Base-by-base conservation (phyloP, 176 grass and related monocot genomes). In the Chloris gayana region DNA sequence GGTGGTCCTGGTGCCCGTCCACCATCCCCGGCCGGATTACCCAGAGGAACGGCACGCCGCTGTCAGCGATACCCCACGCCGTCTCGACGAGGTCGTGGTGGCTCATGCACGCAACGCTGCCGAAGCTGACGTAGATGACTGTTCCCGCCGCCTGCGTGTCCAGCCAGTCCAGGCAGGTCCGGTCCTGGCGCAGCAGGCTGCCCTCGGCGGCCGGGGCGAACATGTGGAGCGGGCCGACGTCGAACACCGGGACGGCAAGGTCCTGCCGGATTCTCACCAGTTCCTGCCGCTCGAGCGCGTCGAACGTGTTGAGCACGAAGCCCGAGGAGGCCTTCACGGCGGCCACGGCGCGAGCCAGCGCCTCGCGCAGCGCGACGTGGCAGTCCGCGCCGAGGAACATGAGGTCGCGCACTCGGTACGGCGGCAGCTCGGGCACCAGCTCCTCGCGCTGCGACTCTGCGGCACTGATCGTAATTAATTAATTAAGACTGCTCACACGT, bases 111-210 rank as follows among this genome's bases (percentile, higher is more conserved):
- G 85, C 77, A 1, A 91, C 37, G 85, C 89, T 91, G 29, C 89
- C 89, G 59, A 91, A 85, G 89, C 89, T 91, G 22, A 88, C 85
- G 72, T 91, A 91, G 4, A 91, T 64, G 13, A 91, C 89, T 4
- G 89, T 85, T 22, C 3, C 63, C 32, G 64, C 25, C 2, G 50
- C 14, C 67, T 4, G 26, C 24, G 24, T 4, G 57, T 60, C 57
- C 9, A 60, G 57, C 57, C 57, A 60, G 3, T 25, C 57, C 57
- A 60, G 57, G 57, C 57, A 60, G 57, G 24, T 60, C 24, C 24
- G 57, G 24, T 60, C 57, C n/a, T 27, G 24, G 54, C 54, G 22
- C 21, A 58, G 54, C 54, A 58, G 54, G 22, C 54, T 26, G 57
- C 57, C 27, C 9, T 60, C 57, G 57, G 57, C 1, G 2, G 57